These are phyloP conservation scores for Annulohypoxylon truncatum DNA, from an alignment of 2,329 filamentous ascomycete genomes.

Conservation along the genomic window DNA sequence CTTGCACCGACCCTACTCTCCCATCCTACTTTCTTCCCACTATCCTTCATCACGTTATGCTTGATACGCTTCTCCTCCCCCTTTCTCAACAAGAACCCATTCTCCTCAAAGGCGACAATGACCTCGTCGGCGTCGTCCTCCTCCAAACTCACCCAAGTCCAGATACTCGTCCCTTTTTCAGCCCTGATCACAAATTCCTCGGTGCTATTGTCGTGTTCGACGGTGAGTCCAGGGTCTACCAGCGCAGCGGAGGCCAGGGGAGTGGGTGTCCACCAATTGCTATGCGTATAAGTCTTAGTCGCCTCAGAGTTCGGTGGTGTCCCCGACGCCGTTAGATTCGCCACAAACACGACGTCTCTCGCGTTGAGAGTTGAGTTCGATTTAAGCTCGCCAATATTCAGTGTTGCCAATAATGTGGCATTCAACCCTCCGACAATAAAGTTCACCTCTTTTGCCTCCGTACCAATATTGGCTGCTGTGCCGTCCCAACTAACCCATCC, in stretches of 20 bases:
- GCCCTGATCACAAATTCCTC: slow-evolving; percentile 34
- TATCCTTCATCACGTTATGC: slow-evolving; percentile 60
- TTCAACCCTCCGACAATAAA: slow-evolving; percentile 64
- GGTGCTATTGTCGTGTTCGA: slow-evolving; percentile 20
- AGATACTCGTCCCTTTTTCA: slow-evolving; percentile 35
- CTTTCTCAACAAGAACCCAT: slow-evolving; percentile 62
- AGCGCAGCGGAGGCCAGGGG: slow-evolving; percentile 59
- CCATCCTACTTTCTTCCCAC: slow-evolving; percentile 56
- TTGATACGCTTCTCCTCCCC: slow-evolving; percentile 58
- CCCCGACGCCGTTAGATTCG: slow-evolving; percentile 57
- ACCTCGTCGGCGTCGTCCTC: slow-evolving; percentile 56
- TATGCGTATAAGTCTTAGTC: slow-evolving; percentile 58
- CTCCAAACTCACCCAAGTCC: slow-evolving; percentile 32
- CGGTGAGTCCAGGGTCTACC: slow-evolving; percentile 59
- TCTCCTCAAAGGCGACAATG: slow-evolving; percentile 64
- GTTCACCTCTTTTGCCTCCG: slow-evolving; percentile 47
- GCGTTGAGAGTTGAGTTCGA: slow-evolving; percentile 9
- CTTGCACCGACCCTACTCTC: slow-evolving; percentile 59
- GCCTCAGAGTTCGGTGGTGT: slow-evolving; percentile 58
- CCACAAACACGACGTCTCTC: slow-evolving; percentile 51
- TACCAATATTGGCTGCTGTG: slow-evolving; percentile 38
- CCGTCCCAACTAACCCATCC: slow-evolving; percentile 64
- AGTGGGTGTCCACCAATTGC: slow-evolving; percentile 62
- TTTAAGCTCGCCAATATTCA: slow-evolving; percentile 20
- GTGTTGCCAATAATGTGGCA: slow-evolving; percentile 53